Evolutionary conservation across 208 protist species (phyloP), one percentile per base, ranked within the genome.

Genomic region (Crithidia acanthocephali): DNA sequence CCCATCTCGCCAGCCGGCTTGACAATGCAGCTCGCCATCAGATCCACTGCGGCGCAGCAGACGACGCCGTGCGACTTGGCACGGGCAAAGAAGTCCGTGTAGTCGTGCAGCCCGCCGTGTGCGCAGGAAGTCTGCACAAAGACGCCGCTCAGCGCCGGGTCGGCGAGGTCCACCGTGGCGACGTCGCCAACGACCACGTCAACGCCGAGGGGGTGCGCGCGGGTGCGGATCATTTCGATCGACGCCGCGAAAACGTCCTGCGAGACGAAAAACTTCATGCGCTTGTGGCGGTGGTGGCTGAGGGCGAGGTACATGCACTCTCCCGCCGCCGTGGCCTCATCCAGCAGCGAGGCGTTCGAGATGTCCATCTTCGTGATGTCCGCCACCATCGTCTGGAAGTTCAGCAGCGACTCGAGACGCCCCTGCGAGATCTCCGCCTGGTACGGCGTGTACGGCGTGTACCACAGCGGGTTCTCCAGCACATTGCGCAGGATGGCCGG

Each of bases 401-500:
- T 99, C 32, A 99, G 85, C 8, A 99, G 83, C 22, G 94, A 96
- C 85, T 99, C 98, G 0, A 99, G 83, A 53, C 98, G 92, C 9
- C 98, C 98, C 86, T 99, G 97, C 27, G 90, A 87, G 37, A 99
- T 98, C 66, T 98, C 96, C 8, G 96, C 90, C 79, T 98, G 92
- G 84, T 99, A 99, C 10, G 98, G 98, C 23, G 98, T 99, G 84
- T 99, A 99, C 35, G 98, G 97, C 10, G 98, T 99, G 85, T 99
- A 99, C 98, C 98, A 99, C 33, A 91, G 96, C 53, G 98, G 98
- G 72, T 99, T 99, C 85, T 99, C 97, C 65, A 99, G 73, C 28
- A 99, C 81, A 74, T 99, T 99, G 57, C 98, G 87, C 77, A 98
- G 70, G 68, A 99, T 98, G 0, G 97, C 96, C 20, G 86, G 64